These are phyloP conservation scores for Hypoxylon sp. DNA, from an alignment of 2,329 filamentous ascomycete genomes.

Conservation along the genomic window DNA sequence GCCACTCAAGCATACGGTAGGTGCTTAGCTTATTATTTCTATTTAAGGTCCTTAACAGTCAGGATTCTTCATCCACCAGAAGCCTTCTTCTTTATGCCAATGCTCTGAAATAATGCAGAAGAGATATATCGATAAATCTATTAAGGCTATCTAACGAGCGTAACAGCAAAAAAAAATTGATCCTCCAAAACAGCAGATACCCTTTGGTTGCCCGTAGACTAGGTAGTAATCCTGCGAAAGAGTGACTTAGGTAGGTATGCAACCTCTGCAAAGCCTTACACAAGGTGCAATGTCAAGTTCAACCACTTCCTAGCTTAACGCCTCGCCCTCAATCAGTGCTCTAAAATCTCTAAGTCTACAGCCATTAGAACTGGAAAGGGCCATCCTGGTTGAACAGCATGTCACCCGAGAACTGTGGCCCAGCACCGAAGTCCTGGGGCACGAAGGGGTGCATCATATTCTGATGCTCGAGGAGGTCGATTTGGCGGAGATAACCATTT, in stretches of 20 bases:
- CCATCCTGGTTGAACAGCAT: background rate
- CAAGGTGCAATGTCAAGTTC: background rate
- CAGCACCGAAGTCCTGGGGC: background rate
- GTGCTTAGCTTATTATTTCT: background rate
- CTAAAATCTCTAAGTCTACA: background rate
- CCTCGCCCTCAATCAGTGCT: background rate
- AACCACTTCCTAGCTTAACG: background rate
- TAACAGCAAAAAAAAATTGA: background rate
- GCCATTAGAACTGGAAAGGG: conserved; percentile 4
- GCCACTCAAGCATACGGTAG: background rate
- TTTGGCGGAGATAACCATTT: conserved; percentile 12
- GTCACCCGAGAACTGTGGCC: background rate
- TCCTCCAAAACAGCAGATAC: background rate
- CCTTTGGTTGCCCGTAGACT: background rate
- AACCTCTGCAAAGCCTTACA: background rate
- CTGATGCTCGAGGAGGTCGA: conserved; percentile 15
- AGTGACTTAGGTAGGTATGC: background rate
- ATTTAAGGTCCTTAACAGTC: background rate
- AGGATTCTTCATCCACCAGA: background rate
- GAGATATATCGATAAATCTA: background rate
- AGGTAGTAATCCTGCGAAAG: background rate
- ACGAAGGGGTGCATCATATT: conserved; percentile 6
- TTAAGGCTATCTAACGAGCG: background rate
- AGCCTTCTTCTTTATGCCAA: background rate
- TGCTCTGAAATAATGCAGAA: background rate